Conservation (phyloP, 257 asterid genomes). For the Przewalskia tangutica region DNA sequence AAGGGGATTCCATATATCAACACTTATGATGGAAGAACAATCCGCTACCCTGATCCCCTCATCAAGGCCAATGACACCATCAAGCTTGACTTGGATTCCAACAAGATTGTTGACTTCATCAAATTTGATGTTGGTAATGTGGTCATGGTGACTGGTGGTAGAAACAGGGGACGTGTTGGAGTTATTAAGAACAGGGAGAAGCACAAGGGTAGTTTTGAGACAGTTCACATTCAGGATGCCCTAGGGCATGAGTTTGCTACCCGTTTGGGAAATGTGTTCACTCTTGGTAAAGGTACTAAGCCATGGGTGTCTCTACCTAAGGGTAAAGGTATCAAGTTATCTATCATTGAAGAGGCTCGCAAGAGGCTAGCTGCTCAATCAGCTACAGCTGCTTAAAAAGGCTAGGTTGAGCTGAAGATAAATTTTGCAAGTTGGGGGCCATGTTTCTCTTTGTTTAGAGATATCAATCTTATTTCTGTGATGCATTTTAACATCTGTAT, state of each 20-base stretch:
- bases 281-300: constrained; percentile 28
- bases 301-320: constrained; percentile 32
- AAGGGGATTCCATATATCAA: no score
- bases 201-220: constrained; percentile 30
- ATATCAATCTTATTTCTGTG: not conserved
- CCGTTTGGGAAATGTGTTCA: constrained; percentile 25
- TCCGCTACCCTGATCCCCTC: constrained; percentile 28
- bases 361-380: constrained; percentile 28
- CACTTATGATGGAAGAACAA: constrained; percentile 28
- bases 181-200: constrained; percentile 24
- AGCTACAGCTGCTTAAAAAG: constrained; percentile 10
- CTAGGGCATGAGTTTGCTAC: constrained; percentile 28
- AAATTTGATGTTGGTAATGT: constrained; percentile 32
- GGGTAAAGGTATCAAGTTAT: constrained; percentile 30
- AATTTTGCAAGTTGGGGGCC: not conserved
- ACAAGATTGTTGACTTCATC: constrained; percentile 27
- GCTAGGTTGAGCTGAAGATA: not conserved
- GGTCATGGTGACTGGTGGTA: constrained; percentile 35
- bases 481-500: not conserved
- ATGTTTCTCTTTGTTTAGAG: not conserved
- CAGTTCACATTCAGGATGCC: constrained; percentile 23
- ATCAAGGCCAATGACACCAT: constrained; percentile 32
- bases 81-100: constrained; percentile 22
- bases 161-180: constrained; percentile 30
- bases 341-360: constrained; percentile 30